Conservation (phyloP, 805 yeast species). For the Cyberlindnera subsufficiens region DNA sequence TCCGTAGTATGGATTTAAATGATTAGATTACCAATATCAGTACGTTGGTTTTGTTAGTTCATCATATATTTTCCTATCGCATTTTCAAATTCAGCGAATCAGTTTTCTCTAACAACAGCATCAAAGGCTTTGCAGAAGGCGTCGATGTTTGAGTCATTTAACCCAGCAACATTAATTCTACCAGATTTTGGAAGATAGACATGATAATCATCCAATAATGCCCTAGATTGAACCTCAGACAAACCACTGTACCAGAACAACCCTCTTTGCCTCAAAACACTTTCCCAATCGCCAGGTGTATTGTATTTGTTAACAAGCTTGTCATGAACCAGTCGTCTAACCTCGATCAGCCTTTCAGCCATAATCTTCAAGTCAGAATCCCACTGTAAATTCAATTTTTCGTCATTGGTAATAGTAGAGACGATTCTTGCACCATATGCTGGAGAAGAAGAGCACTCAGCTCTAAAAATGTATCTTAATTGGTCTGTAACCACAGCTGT, state of each 20-base stretch:
- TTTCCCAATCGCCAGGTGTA: too few relatives aligned
- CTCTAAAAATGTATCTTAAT: background rate
- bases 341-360: background rate
- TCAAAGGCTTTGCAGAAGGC: background rate
- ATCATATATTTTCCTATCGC: too few relatives aligned
- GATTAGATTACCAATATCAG: too few relatives aligned
- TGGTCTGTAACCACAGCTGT: background rate
- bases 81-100: background rate
- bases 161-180: background rate
- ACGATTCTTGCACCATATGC: background rate
- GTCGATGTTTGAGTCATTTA: background rate
- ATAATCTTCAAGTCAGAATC: background rate
- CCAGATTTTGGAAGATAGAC: background rate
- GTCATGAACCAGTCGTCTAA: background rate
- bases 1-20: too few relatives aligned
- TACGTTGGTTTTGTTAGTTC: too few relatives aligned
- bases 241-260: background rate
- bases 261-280: background rate
- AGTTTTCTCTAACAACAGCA: background rate
- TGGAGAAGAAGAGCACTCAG: background rate
- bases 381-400: background rate
- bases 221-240: background rate
- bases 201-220: background rate
- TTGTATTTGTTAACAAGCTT: background rate
- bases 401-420: background rate